Conservation (phyloP, 2,329 filamentous ascomycete species). For the Calcarisporium arbuscula region DNA sequence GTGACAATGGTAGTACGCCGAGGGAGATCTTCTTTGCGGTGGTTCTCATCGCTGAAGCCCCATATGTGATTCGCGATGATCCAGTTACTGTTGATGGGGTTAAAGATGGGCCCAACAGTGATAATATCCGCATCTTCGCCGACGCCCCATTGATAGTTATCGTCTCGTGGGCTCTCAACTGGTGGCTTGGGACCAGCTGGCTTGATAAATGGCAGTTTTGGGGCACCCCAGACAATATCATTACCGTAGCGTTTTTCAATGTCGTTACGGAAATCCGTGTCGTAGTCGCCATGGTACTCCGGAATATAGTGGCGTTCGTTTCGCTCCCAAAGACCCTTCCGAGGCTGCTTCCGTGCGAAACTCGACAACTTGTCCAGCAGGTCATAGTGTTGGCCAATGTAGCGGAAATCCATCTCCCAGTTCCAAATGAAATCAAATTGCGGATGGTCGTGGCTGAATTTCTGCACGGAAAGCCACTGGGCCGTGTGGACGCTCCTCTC, state of each 20-base stretch:
- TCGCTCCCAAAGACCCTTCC: conserved; percentile 68
- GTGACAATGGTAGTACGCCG: conserved; percentile 74
- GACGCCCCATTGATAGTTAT: conserved; percentile 69
- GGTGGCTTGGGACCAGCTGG: conserved; percentile 61
- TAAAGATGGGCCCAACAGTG: conserved; percentile 73
- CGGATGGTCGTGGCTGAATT: conserved; percentile 68
- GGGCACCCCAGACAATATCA: conserved; percentile 61
- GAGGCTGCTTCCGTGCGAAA: conserved; percentile 62
- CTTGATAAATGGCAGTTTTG: conserved; percentile 50
- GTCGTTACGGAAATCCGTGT: conserved; percentile 57
- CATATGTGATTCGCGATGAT: conserved; percentile 62
- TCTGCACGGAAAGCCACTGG: conserved; percentile 69
- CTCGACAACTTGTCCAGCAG: conserved; percentile 59
- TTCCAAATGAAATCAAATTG: conserved; percentile 82
- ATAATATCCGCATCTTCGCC: conserved; percentile 71
- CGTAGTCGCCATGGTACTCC: conserved; percentile 58
- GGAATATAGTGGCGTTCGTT: conserved; percentile 70
- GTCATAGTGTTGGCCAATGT: conserved; percentile 77
- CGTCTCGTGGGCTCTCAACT: conserved; percentile 48
- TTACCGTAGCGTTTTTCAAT: conserved; percentile 50
- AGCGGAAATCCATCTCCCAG: conserved; percentile 78
- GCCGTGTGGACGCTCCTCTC: conserved; percentile 49
- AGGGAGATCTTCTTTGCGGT: conserved; percentile 51
- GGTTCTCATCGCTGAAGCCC: conserved; percentile 51
- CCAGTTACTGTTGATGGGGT: conserved; percentile 67